Evolutionary conservation across 2,329 filamentous ascomycete genomes (phyloP), one percentile per base, ranked within the genome.

Genomic region (Fusarium anguioides): DNA sequence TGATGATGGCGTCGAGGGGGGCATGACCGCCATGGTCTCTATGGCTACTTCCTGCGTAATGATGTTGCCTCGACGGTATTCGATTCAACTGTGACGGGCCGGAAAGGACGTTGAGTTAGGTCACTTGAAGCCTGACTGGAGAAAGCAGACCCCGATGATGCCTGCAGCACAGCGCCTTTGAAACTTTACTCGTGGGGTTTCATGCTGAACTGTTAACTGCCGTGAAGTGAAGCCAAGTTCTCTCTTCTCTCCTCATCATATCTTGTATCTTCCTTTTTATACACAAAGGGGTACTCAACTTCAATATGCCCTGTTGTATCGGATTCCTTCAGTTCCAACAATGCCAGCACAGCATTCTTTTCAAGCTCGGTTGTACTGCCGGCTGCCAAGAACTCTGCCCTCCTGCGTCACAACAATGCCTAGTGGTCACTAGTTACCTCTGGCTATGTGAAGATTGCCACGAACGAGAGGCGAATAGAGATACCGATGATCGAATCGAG

Each of bases 221-320:
- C n/a, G n/a, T n/a, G n/a, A n/a, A n/a, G n/a, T n/a, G n/a, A n/a
- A n/a, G n/a, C n/a, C n/a, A n/a, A n/a, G n/a, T n/a, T n/a, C n/a
- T n/a, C n/a, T 36, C 24, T 10, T 15, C 41, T 49, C n/a, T 12
- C n/a, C n/a, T 39, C 18, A 33, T 33, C 27, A 17, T 41, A 36
- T 15, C 24, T 20, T 18, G 18, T 36, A 5, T 4, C 27, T 26
- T n/a, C 9, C 7, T 24, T 40, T 27, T 23, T 21, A 21, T 36
- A 36, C 54, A 5, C 15, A 8, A 15, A 36, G 29, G 6, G 12
- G 24, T n/a, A 27, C 20, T 23, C 5, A 6, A n/a, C 51, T n/a
- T 21, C 48, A 57, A 29, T 27, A 77, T 77, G 75, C 72, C 74
- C 23, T 77, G 76, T 66, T 74, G 71, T 49, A 57, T 76, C 37